Percentiles rank a stretch among this genome's conserved stretches.
These are phyloP conservation scores for Eremomyces bilateralis DNA, from an alignment of 495 filamentous ascomycete genomes.

Conservation along the genomic window DNA sequence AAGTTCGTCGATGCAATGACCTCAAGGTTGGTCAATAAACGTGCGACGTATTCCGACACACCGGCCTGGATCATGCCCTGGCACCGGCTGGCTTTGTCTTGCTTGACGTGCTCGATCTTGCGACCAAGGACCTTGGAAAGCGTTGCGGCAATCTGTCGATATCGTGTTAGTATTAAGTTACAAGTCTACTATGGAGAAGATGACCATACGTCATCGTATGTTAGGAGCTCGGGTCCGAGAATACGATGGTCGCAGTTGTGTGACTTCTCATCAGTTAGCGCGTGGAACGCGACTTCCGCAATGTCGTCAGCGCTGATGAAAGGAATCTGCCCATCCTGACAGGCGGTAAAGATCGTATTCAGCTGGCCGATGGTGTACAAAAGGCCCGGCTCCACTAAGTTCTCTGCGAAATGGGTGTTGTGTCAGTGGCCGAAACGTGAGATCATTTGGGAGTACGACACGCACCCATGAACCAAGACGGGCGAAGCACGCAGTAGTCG, in stretches of 20 bases:
- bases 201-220: background rate
- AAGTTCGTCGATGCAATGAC: background rate
- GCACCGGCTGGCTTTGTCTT: background rate
- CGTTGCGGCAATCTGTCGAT: background rate
- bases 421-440: background rate
- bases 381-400: background rate
- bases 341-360: background rate
- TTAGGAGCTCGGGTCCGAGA: background rate
- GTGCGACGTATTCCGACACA: background rate
- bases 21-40: background rate
- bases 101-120: background rate
- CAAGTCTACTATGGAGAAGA: conserved; percentile 1
- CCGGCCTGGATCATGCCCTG: background rate
- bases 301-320: conserved; percentile 1
- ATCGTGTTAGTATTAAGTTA: conserved; percentile 1
- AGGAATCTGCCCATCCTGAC: background rate
- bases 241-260: background rate
- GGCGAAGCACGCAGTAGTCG: conserved; percentile 1
- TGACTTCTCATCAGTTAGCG: conserved; percentile 1
- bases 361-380: background rate
- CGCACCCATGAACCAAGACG: conserved; percentile 5
- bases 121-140: background rate
- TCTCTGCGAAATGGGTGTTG: no score
- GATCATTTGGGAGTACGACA: background rate
- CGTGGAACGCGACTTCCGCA: background rate